Conservation (phyloP, 306 rosid species). For the Vachellia collinsii region DNA sequence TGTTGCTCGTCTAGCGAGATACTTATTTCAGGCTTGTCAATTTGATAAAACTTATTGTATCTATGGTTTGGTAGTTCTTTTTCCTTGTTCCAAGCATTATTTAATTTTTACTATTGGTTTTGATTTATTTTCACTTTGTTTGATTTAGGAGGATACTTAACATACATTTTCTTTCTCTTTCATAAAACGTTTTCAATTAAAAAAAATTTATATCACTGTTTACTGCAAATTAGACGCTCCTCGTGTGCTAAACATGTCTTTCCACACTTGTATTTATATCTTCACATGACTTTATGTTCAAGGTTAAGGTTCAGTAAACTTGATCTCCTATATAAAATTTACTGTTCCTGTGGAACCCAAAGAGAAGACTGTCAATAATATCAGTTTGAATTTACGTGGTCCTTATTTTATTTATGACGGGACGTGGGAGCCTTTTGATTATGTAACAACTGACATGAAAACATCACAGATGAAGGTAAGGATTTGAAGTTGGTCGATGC, state of each 20-base stretch:
- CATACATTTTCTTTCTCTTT: neutral
- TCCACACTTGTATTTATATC: constrained; percentile 7
- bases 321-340: neutral
- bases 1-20: constrained; percentile 42
- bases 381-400: constrained; percentile 19
- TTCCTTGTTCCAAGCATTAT: neutral
- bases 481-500: constrained; percentile 94
- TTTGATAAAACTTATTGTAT: neutral
- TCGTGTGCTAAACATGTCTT: constrained; percentile 18
- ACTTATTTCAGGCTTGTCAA: constrained; percentile 28
- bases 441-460: constrained; percentile 41
- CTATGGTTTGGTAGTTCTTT: neutral
- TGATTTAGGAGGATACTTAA: neutral
- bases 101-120: neutral
- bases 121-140: neutral
- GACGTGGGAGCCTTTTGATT: neutral
- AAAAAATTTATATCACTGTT: neutral
- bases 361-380: neutral
- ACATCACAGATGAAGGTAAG: constrained; percentile 72
- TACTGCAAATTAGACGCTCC: constrained; percentile 16
- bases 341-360: neutral
- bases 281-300: constrained; percentile 19
- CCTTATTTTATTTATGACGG: constrained; percentile 8
- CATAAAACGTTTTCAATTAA: neutral
- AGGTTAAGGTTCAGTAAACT: neutral